Percentiles rank a stretch among this genome's conserved stretches.
Evolutionary conservation across 1,284 basidiomycete species (phyloP).

Genomic region (Austropuccinia psidii): DNA sequence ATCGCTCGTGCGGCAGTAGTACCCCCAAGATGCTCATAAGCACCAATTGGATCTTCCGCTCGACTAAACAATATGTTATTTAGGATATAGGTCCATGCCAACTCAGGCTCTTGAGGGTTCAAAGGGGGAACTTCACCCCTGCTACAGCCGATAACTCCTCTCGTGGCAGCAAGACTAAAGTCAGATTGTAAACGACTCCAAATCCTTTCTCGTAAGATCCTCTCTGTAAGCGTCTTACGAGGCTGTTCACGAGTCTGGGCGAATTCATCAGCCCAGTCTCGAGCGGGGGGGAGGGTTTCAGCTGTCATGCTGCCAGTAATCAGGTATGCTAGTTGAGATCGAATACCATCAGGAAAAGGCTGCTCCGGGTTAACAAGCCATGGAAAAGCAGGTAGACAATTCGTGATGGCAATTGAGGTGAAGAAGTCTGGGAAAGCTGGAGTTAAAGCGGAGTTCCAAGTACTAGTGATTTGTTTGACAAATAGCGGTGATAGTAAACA

Average conservation of each 20-base stretch:
- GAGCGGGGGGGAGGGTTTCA: conserved; percentile 53
- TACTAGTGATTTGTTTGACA: conserved; percentile 10
- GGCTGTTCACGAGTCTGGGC: conserved; percentile 55
- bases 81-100: conserved; percentile 55
- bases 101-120: conserved; percentile 54
- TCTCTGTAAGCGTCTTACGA: conserved; percentile 51
- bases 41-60: conserved; percentile 54
- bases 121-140: conserved; percentile 53
- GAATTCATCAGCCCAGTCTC: conserved; percentile 59
- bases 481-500: conserved; percentile 28
- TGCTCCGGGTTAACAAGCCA: conserved; percentile 51
- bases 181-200: conserved; percentile 54
- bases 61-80: conserved; percentile 57
- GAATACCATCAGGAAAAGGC: conserved; percentile 52
- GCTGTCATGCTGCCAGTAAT: conserved; percentile 53
- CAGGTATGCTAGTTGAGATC: conserved; percentile 55
- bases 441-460: conserved; percentile 32
- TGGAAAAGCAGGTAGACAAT: conserved; percentile 53
- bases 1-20: conserved; percentile 55
- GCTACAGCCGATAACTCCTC: conserved; percentile 53
- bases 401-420: conserved; percentile 52
- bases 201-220: conserved; percentile 54
- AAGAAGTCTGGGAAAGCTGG: conserved; percentile 44
- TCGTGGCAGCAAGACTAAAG: conserved; percentile 53
- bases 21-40: conserved; percentile 55